These are phyloP conservation scores for Corynascus novoguineensis DNA, from an alignment of 495 filamentous ascomycete genomes.

Conservation along the genomic window DNA sequence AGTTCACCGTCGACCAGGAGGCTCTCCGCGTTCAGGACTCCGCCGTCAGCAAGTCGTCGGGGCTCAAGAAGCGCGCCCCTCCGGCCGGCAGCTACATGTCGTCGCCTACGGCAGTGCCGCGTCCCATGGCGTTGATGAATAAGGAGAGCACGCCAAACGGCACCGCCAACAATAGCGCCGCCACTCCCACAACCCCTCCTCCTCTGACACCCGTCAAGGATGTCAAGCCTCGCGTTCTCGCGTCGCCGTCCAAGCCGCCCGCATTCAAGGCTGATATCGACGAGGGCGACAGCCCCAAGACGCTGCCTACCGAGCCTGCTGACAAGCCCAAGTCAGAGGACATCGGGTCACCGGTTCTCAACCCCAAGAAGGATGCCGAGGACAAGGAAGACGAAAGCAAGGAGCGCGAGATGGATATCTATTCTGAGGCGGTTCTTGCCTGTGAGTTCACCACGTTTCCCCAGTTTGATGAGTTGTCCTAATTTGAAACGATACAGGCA, in stretches of 20 bases:
- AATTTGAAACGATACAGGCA: conserved; percentile 43
- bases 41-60: conserved; percentile 60
- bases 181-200: conserved; percentile 56
- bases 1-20: conserved; percentile 99
- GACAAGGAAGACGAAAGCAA: conserved; percentile 61
- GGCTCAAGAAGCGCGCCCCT: conserved; percentile 62
- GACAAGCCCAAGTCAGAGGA: conserved; percentile 52
- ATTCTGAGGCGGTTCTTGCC: conserved; percentile 79
- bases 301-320: conserved; percentile 63
- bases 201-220: conserved; percentile 38
- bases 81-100: conserved; percentile 51
- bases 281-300: conserved; percentile 70
- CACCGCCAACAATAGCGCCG: conserved; percentile 47
- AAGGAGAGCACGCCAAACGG: conserved; percentile 33
- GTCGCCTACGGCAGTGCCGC: conserved; percentile 36
- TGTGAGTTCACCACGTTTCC: conserved; percentile 51
- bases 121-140: conserved; percentile 38
- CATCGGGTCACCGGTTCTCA: conserved; percentile 48
- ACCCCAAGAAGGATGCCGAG: conserved; percentile 46
- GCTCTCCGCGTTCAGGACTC: conserved; percentile 85
- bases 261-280: conserved; percentile 62
- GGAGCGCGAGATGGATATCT: conserved; percentile 80
- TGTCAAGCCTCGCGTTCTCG: conserved; percentile 38
- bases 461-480: conserved; percentile 11
- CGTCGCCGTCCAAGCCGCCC: conserved; percentile 44